These are phyloP conservation scores for Cladophialophora chaetospira DNA, from an alignment of 2,329 filamentous ascomycete species.

Conservation along the genomic window DNA sequence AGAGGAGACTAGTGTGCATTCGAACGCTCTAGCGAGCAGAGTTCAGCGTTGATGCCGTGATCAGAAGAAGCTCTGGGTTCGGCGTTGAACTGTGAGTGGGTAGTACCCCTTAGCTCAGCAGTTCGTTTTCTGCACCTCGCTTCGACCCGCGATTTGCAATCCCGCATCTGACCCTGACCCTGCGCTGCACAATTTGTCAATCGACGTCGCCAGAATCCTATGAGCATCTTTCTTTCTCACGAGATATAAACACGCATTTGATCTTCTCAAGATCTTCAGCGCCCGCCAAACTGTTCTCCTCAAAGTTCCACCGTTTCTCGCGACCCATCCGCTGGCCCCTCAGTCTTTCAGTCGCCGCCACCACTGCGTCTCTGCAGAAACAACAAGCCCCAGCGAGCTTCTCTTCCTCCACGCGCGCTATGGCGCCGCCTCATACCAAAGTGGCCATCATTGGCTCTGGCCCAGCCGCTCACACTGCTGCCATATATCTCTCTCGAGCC, in stretches of 20 bases:
- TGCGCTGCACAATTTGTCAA: slow-evolving; percentile 6
- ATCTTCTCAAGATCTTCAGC: not conserved
- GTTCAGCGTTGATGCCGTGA: slow-evolving; percentile 8
- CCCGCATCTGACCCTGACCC: not conserved
- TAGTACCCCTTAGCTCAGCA: not conserved
- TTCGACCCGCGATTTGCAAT: slow-evolving; percentile 16
- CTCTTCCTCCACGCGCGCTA: slow-evolving; percentile 66
- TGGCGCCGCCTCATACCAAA: slow-evolving; percentile 53
- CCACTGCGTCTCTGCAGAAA: slow-evolving; percentile 65
- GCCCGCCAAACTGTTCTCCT: slow-evolving; percentile 90
- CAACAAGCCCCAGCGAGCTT: slow-evolving; percentile 41
- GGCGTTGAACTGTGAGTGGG: not conserved
- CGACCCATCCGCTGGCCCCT: slow-evolving; percentile 69
- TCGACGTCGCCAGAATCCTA: slow-evolving; percentile 15
- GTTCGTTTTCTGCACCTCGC: not conserved
- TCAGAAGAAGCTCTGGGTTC: not conserved
- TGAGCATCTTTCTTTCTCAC: not conserved
- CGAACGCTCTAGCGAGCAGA: no score
- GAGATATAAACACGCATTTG: not conserved
- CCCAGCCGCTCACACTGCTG: slow-evolving; percentile 95
- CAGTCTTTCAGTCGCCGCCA: slow-evolving; percentile 70
- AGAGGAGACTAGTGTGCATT: no score
- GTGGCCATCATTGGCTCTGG: slow-evolving; percentile 76
- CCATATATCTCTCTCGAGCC: slow-evolving; percentile 91
- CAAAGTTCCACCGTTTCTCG: slow-evolving; percentile 63